A percentile compares a stretch with the other conserved stretches of the same genome.
These are phyloP conservation scores for Mortierella sp. DNA, from an alignment of 371 early-diverging fungal genomes.

Conservation along the genomic window DNA sequence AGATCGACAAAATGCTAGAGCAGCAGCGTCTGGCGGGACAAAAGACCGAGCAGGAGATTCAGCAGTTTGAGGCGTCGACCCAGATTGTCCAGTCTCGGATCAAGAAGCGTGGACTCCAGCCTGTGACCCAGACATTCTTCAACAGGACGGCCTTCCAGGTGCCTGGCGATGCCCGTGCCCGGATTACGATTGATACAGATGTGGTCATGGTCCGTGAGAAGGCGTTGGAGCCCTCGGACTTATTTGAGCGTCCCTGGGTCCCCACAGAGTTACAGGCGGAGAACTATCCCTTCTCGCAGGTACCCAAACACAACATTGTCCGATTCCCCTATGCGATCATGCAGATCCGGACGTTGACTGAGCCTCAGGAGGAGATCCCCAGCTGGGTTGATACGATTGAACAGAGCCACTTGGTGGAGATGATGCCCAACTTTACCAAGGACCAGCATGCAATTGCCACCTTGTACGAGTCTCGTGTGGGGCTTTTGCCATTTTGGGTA, in stretches of 20 bases:
- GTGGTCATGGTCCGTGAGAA: slow-evolving; percentile 94
- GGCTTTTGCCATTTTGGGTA: slow-evolving; percentile 96
- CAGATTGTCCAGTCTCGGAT: slow-evolving; percentile 83
- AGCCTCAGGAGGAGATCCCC: slow-evolving; percentile 78
- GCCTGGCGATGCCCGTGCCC: slow-evolving; percentile 89
- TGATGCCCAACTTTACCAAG: slow-evolving; percentile 98
- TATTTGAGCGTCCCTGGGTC: slow-evolving; percentile 43
- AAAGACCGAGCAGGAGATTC: slow-evolving; percentile 77
- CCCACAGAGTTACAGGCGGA: slow-evolving; percentile 81
- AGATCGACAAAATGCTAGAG: slow-evolving; percentile 88
- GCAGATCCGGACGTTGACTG: slow-evolving; percentile 91
- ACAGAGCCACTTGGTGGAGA: slow-evolving; percentile 91
- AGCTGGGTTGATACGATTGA: slow-evolving; percentile 94
- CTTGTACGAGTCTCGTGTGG: slow-evolving; percentile 87
- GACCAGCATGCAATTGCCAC: slow-evolving; percentile 97
- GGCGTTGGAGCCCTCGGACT: slow-evolving; percentile 43
- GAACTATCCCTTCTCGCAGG: slow-evolving; percentile 86
- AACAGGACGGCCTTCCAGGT: slow-evolving; percentile 98
- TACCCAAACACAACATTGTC: slow-evolving; percentile 82
- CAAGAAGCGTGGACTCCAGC: slow-evolving; percentile 77
- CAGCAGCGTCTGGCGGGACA: slow-evolving; percentile 79
- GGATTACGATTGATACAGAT: slow-evolving; percentile 97
- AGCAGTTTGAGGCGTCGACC: slow-evolving; percentile 78
- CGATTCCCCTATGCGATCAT: slow-evolving; percentile 97
- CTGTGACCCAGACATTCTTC: slow-evolving; percentile 92